Base-by-base conservation (phyloP, 192 early-diverging fungal species). In the Rhizoclosmatium globosum region DNA sequence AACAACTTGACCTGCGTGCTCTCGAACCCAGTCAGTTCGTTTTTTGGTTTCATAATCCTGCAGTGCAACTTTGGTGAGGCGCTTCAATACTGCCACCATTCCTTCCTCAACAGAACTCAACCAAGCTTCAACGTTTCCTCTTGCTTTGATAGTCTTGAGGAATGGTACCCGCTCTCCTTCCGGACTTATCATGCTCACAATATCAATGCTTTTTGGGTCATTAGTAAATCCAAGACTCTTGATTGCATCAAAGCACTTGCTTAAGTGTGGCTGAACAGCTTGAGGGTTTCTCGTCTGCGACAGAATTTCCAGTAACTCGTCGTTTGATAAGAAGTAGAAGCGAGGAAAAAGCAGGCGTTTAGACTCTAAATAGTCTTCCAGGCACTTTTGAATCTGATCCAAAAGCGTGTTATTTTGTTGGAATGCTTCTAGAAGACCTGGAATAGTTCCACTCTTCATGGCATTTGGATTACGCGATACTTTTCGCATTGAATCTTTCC, bases 221-320 rank as follows among this genome's bases (percentile, higher is more conserved):
- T 77, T 83, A 13, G 86, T 84, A 76, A 90, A 90, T 69, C 89
- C 89, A 19, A 90, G 76, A 31, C 71, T 77, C 64, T 90, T 90
- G 79, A 90, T 90, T 39, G 89, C 87, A 77, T 90, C 89, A 79
- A 90, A 90, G 65, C 89, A 90, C 78, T 90, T 90, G 71, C 76
- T 70, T 4, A 90, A 79, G 82, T 90, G 89, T 17, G 89, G 89
- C 76, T 90, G 89, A 4, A 90, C 89, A 4, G 89, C 87, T 70
- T 90, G 89, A 44, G 89, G 89, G 76, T 90, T 90, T 44, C 84
- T 82, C 4, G 89, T 90, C 66, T 90, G 89, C 2, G 89, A 90
- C 47, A 90, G 60, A 64, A 90, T 90, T 68, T 90, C 89, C 50
- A 90, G 79, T 45, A 90, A 77, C 74, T 90, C 89, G 43, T 90